These are phyloP conservation scores for Paracamarosporium sp. DNA, from an alignment of 2,329 filamentous ascomycete species.

Conservation along the genomic window DNA sequence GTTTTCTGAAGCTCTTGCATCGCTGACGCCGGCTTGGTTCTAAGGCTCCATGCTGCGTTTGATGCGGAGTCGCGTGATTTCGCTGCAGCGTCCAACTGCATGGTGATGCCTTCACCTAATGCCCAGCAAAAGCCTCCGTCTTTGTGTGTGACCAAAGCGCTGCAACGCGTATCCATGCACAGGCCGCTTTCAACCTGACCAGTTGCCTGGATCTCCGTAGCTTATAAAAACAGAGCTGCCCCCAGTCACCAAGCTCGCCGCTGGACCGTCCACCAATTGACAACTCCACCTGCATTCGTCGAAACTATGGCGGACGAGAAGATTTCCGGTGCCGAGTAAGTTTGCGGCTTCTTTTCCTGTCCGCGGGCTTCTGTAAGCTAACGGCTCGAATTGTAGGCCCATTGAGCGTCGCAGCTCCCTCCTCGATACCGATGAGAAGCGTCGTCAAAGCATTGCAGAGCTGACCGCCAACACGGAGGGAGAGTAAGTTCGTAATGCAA, in stretches of 20 bases:
- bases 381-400: conserved; percentile 20
- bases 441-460: conserved; percentile 28
- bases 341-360: not conserved
- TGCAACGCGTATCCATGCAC: conserved; percentile 6
- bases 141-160: conserved; percentile 5
- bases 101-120: conserved; percentile 1
- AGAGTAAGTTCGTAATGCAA: conserved; percentile 32
- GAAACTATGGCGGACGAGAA: conserved; percentile 10
- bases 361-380: conserved; percentile 2
- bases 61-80: conserved; percentile 2
- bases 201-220: conserved; percentile 4
- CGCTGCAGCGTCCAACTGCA: not conserved
- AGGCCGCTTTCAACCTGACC: conserved; percentile 5
- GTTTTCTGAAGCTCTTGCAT: conserved; percentile 2
- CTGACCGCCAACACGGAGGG: conserved; percentile 38
- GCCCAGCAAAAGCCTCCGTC: not conserved
- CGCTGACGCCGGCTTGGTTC: not conserved
- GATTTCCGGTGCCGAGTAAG: conserved; percentile 9
- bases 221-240: conserved; percentile 7
- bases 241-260: not conserved
- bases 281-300: not conserved
- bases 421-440: conserved; percentile 29
- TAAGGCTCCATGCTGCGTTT: not conserved
- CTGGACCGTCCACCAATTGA: not conserved
- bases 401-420: conserved; percentile 29